phyloP scores from a whole-genome alignment of 768 basidiomycete genomes.

The Lyophyllum semitale region DNA sequence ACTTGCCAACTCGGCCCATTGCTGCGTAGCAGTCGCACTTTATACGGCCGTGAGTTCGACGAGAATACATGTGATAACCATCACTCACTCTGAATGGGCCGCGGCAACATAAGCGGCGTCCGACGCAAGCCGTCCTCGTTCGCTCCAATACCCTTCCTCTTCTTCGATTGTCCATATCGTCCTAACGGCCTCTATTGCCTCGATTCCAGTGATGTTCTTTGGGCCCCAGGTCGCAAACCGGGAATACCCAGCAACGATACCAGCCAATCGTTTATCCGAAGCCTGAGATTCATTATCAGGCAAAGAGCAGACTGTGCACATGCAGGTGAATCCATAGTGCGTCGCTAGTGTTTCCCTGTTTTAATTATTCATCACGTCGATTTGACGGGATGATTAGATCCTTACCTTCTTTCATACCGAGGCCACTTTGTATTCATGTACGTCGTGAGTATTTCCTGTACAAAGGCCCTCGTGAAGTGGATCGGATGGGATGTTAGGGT shows the following conservation, averaged over 20 bases:
- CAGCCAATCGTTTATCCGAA: constrained; percentile 52
- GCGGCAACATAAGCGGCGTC: constrained; percentile 63
- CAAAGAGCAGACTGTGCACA: constrained; percentile 60
- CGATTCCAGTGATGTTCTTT: constrained; percentile 41
- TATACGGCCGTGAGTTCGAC: constrained; percentile 1
- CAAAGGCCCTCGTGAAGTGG: neutral
- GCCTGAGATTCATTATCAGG: constrained; percentile 44
- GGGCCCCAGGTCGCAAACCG: constrained; percentile 53
- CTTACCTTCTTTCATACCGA: constrained; percentile 54
- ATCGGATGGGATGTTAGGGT: constrained; percentile 1
- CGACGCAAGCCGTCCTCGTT: constrained; percentile 61
- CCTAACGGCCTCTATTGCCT: constrained; percentile 49
- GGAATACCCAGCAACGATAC: constrained; percentile 46
- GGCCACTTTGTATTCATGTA: constrained; percentile 60
- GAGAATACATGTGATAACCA: constrained; percentile 14
- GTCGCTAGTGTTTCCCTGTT: constrained; percentile 48
- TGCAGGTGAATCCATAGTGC: constrained; percentile 61
- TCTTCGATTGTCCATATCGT: constrained; percentile 61
- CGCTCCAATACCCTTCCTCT: constrained; percentile 68
- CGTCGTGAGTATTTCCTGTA: constrained; percentile 61
- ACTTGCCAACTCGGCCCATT: constrained; percentile 52
- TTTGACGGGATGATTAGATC: neutral
- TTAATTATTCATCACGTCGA: constrained; percentile 1
- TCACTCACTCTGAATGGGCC: constrained; percentile 62
- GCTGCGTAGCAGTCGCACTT: constrained; percentile 45